Evolutionary conservation across 2,329 filamentous ascomycete species (phyloP), one percentile per base, ranked within the genome.

Genomic region (Coniella lustricola): DNA sequence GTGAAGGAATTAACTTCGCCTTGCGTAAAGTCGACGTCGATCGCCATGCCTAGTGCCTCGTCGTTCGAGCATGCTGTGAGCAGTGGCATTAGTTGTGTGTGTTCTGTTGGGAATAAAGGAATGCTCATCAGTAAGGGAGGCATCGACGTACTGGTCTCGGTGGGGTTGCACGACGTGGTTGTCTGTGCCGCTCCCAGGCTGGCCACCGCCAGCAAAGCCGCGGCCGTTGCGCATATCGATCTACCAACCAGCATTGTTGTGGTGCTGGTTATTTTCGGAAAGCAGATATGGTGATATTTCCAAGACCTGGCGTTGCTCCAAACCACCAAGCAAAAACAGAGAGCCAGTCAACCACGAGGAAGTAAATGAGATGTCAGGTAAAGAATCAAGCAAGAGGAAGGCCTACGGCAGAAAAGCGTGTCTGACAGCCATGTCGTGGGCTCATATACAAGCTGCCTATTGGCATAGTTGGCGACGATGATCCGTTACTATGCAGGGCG

Each of bases 21-120:
- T 55, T 85, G 72, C 31, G 80, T 84, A 68, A 97, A 95, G 70
- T 96, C 88, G 67, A 93, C 83, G 54, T 80, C 76, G 59, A 90
- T 83, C n/a, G 86, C 78, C 72, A 81, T 87, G 49, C 88, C 90
- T 3, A 97, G 78, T 1, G 90, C 91, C 7, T 87, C 81, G 63
- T 96, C 74, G 45, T 87, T 65, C 5, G 86, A 79, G 60, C 91
- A 97, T 51, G 70, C 75, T 70, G 71, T 67, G 73, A 59, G 55
- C 20, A 46, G 25, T 29, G 25, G 10, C 10, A 10, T 29, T 29
- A 29, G 25, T 29, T 29, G 10, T 10, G 25, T 5, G 10, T 10
- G 25, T n/a, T n/a, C n/a, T 29, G 25, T 29, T 29, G 5, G 5
- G 10, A 29, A 10, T 10, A 10, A 29, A 29, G 10, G 10, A 7